phyloP scores from a whole-genome alignment of 306 rosid genomes.

The Pterocarpus santalinus region DNA sequence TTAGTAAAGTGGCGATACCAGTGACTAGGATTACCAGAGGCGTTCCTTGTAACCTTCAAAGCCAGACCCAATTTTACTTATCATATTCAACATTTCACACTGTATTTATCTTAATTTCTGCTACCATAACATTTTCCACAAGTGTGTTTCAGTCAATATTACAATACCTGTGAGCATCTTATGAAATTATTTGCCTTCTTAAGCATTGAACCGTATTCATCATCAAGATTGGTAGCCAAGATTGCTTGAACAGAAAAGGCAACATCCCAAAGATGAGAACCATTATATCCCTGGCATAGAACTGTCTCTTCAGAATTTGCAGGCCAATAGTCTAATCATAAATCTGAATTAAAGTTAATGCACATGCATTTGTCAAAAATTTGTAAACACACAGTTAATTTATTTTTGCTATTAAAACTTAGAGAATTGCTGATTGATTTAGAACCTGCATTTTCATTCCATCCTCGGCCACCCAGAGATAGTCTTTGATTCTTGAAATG shows the following conservation, averaged over 20 bases:
- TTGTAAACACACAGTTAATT: neutral
- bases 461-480: conserved; percentile 89
- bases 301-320: neutral
- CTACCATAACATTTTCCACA: neutral
- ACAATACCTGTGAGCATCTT: conserved; percentile 63
- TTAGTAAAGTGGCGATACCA: conserved; percentile 75
- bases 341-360: neutral
- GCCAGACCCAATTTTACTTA: neutral
- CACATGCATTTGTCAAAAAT: neutral
- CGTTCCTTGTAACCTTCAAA: conserved; percentile 55
- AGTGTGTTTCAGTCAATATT: neutral
- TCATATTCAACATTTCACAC: conserved; percentile 14
- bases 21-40: conserved; percentile 50
- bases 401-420: neutral
- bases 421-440: neutral
- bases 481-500: conserved; percentile 80
- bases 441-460: conserved; percentile 93
- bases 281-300: conserved; percentile 68
- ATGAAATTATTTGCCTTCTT: conserved; percentile 69
- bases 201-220: conserved; percentile 65
- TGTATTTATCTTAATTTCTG: neutral
- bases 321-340: conserved; percentile 9
- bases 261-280: conserved; percentile 84
- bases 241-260: conserved; percentile 76
- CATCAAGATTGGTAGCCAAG: conserved; percentile 59